phyloP scores from a whole-genome alignment of 176 grass and related monocot genomes.

The Bromus sterilis region DNA sequence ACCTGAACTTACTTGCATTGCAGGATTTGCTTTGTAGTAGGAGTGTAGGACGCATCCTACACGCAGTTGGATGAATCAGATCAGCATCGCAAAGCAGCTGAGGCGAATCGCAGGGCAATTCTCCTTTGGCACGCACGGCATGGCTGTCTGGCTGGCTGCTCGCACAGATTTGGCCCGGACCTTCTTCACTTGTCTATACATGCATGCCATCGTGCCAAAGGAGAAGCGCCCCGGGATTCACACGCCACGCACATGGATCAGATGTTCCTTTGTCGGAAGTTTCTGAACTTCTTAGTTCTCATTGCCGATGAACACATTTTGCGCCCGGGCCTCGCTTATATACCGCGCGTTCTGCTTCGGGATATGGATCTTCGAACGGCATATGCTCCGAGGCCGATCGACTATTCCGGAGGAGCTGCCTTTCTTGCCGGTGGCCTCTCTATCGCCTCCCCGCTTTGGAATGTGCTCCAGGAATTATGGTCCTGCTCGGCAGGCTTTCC shows the following conservation, averaged over 20 bases:
- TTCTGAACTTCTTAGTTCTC: not conserved
- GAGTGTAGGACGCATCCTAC: not conserved
- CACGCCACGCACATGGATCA: not conserved
- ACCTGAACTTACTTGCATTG: not conserved
- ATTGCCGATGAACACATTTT: not conserved
- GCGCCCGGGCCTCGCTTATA: conserved; percentile 25
- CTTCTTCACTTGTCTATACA: not conserved
- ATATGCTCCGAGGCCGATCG: conserved; percentile 31
- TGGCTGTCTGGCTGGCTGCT: not conserved
- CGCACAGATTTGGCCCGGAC: not conserved
- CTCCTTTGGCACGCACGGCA: conserved; percentile 45
- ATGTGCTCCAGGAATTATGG: conserved; percentile 18
- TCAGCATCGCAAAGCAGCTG: not conserved
- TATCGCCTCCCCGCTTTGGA: conserved; percentile 7
- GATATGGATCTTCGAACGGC: conserved; percentile 12
- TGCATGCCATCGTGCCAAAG: conserved; percentile 35
- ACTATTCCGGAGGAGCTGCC: not conserved
- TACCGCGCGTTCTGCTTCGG: not conserved
- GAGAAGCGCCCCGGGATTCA: conserved; percentile 53
- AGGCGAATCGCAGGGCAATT: conserved; percentile 56
- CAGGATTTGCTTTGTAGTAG: not conserved
- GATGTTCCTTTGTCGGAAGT: not conserved
- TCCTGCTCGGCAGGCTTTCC: not conserved
- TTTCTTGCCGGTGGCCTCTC: not conserved
- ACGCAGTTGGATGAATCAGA: not conserved